Evolutionary conservation across 2,329 filamentous ascomycete species (phyloP).

Genomic region (Colletotrichum spaethianum): DNA sequence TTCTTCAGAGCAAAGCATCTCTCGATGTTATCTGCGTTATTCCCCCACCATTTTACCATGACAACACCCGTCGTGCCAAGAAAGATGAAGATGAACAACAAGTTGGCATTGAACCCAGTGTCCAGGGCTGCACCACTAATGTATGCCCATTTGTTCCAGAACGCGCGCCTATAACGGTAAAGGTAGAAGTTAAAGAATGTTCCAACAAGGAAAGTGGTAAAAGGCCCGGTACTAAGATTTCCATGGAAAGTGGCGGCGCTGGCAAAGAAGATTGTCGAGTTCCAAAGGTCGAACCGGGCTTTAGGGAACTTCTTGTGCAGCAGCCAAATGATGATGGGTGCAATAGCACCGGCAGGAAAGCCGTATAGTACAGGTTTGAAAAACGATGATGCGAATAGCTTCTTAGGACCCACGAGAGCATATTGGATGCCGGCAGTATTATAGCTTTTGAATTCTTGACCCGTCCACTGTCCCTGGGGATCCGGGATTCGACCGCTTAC

Average conservation of each 20-base stretch:
- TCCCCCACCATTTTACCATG: constrained; percentile 77
- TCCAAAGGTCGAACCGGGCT: constrained; percentile 70
- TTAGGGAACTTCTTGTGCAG: constrained; percentile 68
- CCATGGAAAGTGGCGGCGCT: constrained; percentile 70
- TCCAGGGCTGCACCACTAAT: constrained; percentile 74
- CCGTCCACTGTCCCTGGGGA: constrained; percentile 74
- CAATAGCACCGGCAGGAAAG: constrained; percentile 64
- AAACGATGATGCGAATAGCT: constrained; percentile 62
- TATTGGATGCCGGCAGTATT: constrained; percentile 73
- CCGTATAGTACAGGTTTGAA: constrained; percentile 66
- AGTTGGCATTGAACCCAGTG: constrained; percentile 73
- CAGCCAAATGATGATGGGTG: constrained; percentile 63
- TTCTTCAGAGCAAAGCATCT: constrained; percentile 68
- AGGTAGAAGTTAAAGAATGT: constrained; percentile 73
- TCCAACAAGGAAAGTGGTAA: constrained; percentile 70
- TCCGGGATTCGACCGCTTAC: constrained; percentile 65
- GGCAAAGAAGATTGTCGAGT: constrained; percentile 74
- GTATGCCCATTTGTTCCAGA: constrained; percentile 74
- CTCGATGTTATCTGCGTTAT: constrained; percentile 68
- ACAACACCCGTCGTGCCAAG: constrained; percentile 69
- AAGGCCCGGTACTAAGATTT: constrained; percentile 72
- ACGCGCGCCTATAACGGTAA: constrained; percentile 67
- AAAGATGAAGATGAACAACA: constrained; percentile 72
- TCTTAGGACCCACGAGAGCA: constrained; percentile 64
- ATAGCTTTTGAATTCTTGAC: constrained; percentile 65